Evolutionary conservation across 2,329 filamentous ascomycete genomes (phyloP).

Genomic region (Pestalotiopsis sp.): DNA sequence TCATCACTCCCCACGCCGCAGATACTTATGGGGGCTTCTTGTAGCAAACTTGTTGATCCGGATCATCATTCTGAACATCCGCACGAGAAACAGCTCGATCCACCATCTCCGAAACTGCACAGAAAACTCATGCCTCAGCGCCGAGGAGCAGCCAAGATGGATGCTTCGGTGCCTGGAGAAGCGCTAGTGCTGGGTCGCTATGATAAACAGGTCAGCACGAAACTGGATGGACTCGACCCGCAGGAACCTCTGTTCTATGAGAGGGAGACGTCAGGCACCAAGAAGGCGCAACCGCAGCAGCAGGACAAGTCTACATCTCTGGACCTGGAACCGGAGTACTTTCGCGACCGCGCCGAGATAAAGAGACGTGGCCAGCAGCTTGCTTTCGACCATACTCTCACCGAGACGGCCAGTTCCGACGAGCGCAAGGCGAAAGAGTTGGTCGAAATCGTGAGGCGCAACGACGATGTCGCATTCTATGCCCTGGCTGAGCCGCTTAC

Average conservation of each 20-base stretch:
- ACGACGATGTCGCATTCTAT: slow-evolving; percentile 22
- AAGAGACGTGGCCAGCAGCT: slow-evolving; percentile 3
- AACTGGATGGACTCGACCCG: slow-evolving; percentile 22
- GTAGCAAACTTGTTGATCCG: slow-evolving; percentile 24
- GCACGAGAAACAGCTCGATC: slow-evolving; percentile 22
- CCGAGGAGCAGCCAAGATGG: slow-evolving; percentile 18
- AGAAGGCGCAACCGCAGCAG: neutral
- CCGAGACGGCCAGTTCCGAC: slow-evolving; percentile 11
- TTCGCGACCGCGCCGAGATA: slow-evolving; percentile 12
- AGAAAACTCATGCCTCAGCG: slow-evolving; percentile 14
- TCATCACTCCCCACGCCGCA: slow-evolving; percentile 6
- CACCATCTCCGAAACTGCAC: slow-evolving; percentile 14
- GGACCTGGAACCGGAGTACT: slow-evolving; percentile 2
- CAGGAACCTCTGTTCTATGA: neutral
- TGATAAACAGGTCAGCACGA: neutral
- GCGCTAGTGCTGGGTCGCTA: slow-evolving; percentile 3
- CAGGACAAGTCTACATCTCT: neutral
- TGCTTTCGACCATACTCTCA: slow-evolving; percentile 11
- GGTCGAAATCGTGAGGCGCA: slow-evolving; percentile 14
- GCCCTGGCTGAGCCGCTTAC: slow-evolving; percentile 5
- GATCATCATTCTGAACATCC: slow-evolving; percentile 23
- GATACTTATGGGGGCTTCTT: slow-evolving; percentile 28
- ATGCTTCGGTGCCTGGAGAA: neutral
- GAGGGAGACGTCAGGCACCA: neutral
- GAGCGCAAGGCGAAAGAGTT: slow-evolving; percentile 17